Evolutionary conservation across 495 filamentous ascomycete genomes (phyloP).

Genomic region (Penicillium parvum): DNA sequence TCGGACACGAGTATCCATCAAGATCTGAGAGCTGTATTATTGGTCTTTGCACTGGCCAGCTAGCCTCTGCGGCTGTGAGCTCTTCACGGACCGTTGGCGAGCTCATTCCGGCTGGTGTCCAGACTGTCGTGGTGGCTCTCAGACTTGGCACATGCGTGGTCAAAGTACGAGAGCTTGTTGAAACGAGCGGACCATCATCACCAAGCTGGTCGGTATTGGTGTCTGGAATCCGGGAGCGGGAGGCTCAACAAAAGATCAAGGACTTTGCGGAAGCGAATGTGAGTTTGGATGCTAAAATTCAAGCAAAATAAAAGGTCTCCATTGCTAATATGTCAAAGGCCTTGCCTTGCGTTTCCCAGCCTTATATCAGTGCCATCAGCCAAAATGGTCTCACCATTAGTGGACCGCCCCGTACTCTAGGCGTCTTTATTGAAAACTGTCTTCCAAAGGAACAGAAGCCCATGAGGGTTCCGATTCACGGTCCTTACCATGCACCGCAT

Average conservation of each 20-base stretch:
- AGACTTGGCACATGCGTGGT: conserved; percentile 59
- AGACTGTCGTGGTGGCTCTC: conserved; percentile 70
- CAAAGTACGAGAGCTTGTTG: conserved; percentile 34
- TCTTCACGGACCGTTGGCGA: conserved; percentile 63
- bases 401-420: conserved; percentile 65
- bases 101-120: conserved; percentile 62
- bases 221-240: conserved; percentile 30
- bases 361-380: conserved; percentile 72
- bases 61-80: conserved; percentile 68
- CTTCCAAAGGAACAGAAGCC: conserved; percentile 52
- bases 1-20: conserved; percentile 45
- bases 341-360: conserved; percentile 55
- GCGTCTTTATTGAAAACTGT: conserved; percentile 51
- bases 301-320: conserved; percentile 31
- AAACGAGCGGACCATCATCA: conserved; percentile 18
- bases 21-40: conserved; percentile 43
- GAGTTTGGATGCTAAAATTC: conserved; percentile 37
- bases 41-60: conserved; percentile 64
- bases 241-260: conserved; percentile 26
- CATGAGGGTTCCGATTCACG: conserved; percentile 66
- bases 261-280: conserved; percentile 36
- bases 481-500: conserved; percentile 77
- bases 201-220: conserved; percentile 40
- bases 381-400: conserved; percentile 69
- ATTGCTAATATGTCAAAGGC: conserved; percentile 35